phyloP scores from a whole-genome alignment of 345 rosid species.

The Salix purpurea region DNA sequence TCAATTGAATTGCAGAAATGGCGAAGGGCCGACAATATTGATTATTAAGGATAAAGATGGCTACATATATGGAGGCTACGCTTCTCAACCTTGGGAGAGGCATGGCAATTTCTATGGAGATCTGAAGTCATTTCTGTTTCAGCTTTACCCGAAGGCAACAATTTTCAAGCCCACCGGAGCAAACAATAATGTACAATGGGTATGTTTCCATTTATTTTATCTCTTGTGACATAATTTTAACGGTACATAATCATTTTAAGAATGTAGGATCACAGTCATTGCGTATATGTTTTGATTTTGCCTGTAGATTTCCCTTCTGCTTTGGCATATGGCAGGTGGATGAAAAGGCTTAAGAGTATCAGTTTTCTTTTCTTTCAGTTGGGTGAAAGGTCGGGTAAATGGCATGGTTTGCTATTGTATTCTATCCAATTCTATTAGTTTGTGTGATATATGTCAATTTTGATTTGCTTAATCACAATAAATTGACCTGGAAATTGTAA shows the following conservation, averaged over 20 bases:
- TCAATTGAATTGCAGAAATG: slow-evolving; percentile 52
- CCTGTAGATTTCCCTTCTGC: not conserved
- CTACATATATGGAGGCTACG: slow-evolving; percentile 76
- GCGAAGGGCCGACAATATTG: slow-evolving; percentile 59
- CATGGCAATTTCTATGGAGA: slow-evolving; percentile 86
- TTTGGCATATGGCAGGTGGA: not conserved
- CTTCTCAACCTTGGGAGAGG: slow-evolving; percentile 89
- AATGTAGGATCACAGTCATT: not conserved
- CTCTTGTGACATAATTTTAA: not conserved
- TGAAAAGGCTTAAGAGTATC: not conserved
- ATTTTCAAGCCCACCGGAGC: slow-evolving; percentile 80
- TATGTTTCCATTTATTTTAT: slow-evolving; percentile 23
- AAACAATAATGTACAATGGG: slow-evolving; percentile 87
- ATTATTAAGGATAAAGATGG: slow-evolving; percentile 78
- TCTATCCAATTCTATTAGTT: too few relatives aligned
- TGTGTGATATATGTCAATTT: too few relatives aligned
- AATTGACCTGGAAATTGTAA: too few relatives aligned
- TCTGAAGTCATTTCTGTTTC: slow-evolving; percentile 84
- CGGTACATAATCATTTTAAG: not conserved
- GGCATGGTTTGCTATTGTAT: too few relatives aligned
- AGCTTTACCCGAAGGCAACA: slow-evolving; percentile 68
- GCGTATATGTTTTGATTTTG: not conserved
- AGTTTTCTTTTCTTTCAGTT: too few relatives aligned
- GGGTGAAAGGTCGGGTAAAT: too few relatives aligned
- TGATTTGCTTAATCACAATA: too few relatives aligned